phyloP scores from a whole-genome alignment of 352 stramenopile genomes.

The Phytophthora vignae region DNA sequence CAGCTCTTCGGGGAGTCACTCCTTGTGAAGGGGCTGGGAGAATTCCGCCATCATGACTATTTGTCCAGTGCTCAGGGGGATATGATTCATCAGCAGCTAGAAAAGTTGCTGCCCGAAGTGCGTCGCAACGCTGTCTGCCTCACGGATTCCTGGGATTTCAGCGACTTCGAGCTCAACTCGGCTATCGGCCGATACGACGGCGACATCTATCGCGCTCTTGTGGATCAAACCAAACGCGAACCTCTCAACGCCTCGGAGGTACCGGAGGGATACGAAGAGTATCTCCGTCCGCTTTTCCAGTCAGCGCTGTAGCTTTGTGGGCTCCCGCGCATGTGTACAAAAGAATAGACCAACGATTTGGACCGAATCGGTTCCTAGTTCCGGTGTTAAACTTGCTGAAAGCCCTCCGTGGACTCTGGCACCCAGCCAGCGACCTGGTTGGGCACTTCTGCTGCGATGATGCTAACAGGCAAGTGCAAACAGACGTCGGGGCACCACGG shows the following conservation, averaged over 20 bases:
- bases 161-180: conserved; percentile 72
- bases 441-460: conserved; percentile 52
- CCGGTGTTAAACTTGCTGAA: not conserved
- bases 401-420: conserved; percentile 24
- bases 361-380: not conserved
- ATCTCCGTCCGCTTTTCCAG: conserved; percentile 42
- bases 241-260: conserved; percentile 56
- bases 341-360: not conserved
- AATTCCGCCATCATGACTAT: conserved; percentile 62
- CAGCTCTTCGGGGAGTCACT: conserved; percentile 52
- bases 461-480: conserved; percentile 63
- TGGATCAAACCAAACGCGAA: conserved; percentile 45
- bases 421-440: conserved; percentile 35
- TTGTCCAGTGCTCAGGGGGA: conserved; percentile 49
- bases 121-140: conserved; percentile 54
- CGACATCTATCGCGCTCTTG: conserved; percentile 63
- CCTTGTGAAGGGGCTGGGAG: conserved; percentile 46
- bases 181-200: conserved; percentile 60
- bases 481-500: conserved; percentile 68
- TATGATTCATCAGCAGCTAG: conserved; percentile 42
- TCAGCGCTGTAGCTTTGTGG: conserved; percentile 25
- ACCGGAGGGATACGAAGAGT: conserved; percentile 50
- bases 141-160: conserved; percentile 55
- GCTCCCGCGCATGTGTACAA: not conserved
- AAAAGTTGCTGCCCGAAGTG: conserved; percentile 42